Evolutionary conservation across 2,329 filamentous ascomycete genomes (phyloP).

Genomic region (Fusarium xylarioides): DNA sequence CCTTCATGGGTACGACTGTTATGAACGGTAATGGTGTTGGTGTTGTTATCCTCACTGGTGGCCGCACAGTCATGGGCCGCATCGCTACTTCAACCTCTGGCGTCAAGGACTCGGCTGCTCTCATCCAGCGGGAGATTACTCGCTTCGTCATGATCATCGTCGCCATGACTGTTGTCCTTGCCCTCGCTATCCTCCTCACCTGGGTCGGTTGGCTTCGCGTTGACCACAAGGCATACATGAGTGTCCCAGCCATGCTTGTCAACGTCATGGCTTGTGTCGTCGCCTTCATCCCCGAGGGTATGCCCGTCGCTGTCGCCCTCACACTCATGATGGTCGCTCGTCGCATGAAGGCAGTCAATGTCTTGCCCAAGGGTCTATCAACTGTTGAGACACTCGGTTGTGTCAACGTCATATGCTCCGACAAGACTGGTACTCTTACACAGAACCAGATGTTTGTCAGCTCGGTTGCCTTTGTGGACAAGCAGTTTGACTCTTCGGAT

Average conservation of each 20-base stretch:
- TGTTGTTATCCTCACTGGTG: slow-evolving; percentile 52
- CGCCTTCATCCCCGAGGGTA: slow-evolving; percentile 52
- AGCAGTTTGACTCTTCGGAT: slow-evolving; percentile 37
- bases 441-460: slow-evolving; percentile 57
- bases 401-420: slow-evolving; percentile 55
- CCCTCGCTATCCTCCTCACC: slow-evolving; percentile 54
- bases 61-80: slow-evolving; percentile 53
- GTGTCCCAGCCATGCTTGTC: slow-evolving; percentile 55
- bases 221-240: slow-evolving; percentile 51
- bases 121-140: slow-evolving; percentile 54
- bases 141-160: slow-evolving; percentile 57
- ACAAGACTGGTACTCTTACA: slow-evolving; percentile 55
- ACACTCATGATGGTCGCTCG: slow-evolving; percentile 55
- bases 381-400: slow-evolving; percentile 56
- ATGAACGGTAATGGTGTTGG: slow-evolving; percentile 53
- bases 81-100: slow-evolving; percentile 51
- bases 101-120: slow-evolving; percentile 50
- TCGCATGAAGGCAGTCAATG: slow-evolving; percentile 53
- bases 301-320: slow-evolving; percentile 51
- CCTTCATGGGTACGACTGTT: slow-evolving; percentile 54
- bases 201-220: slow-evolving; percentile 54
- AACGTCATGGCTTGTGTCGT: slow-evolving; percentile 57
- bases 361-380: slow-evolving; percentile 53
- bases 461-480: slow-evolving; percentile 50
- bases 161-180: slow-evolving; percentile 50